A percentile compares a stretch with the other conserved stretches of the same genome.
These are phyloP conservation scores for Leucosporidium yakuticum DNA, from an alignment of 768 basidiomycete species.

Conservation along the genomic window DNA sequence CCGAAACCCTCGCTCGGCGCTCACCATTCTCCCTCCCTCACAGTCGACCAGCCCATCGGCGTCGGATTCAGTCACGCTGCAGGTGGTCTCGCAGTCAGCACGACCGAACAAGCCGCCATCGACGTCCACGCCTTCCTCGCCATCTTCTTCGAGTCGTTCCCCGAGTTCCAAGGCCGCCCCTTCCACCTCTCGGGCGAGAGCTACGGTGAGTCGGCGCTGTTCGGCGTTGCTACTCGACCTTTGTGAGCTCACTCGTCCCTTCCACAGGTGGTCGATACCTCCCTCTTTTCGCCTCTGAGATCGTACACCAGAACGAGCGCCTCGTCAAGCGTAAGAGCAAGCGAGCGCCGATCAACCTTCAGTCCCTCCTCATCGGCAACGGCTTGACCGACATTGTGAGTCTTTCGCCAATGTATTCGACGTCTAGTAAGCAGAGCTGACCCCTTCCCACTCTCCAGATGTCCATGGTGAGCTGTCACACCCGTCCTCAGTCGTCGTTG, in stretches of 20 bases:
- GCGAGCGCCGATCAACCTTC: conserved; percentile 40
- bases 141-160: conserved; percentile 50
- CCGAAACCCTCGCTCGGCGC: no score
- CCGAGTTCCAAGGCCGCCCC: conserved; percentile 60
- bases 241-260: conserved; percentile 34
- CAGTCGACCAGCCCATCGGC: conserved; percentile 56
- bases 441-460: neutral
- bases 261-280: conserved; percentile 62
- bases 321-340: conserved; percentile 39
- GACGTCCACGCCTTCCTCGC: conserved; percentile 59
- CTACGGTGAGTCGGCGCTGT: neutral
- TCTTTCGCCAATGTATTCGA: neutral
- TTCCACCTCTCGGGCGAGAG: conserved; percentile 51
- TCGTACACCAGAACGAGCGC: conserved; percentile 62
- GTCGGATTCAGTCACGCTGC: conserved; percentile 75
- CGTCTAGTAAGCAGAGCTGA: neutral
- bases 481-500: no score
- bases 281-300: conserved; percentile 82
- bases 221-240: conserved; percentile 36
- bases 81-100: conserved; percentile 48
- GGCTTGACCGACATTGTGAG: conserved; percentile 43
- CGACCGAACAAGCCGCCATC: conserved; percentile 73
- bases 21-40: neutral
- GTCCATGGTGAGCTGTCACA: neutral
- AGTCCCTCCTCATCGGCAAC: conserved; percentile 78